phyloP scores from a whole-genome alignment of 2,329 filamentous ascomycete genomes.

The Pezicula carpinea region DNA sequence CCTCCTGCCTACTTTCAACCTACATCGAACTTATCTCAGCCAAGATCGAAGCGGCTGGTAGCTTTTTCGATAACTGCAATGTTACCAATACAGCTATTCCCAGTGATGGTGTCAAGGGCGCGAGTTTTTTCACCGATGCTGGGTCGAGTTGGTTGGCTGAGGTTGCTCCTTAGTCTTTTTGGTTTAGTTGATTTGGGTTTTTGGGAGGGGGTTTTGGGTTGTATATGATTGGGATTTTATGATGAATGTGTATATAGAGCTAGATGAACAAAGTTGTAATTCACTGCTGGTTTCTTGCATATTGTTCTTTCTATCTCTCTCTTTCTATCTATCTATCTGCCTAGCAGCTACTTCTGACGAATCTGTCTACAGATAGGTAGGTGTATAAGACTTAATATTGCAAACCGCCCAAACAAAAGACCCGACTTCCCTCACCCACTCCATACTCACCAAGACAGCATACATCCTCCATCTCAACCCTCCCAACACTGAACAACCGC shows the following conservation, averaged over 20 bases:
- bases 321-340: background rate
- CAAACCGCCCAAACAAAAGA: no score
- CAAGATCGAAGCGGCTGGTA: conserved; percentile 43
- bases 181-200: background rate
- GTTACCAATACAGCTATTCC: conserved; percentile 37
- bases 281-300: no score
- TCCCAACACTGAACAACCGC: no score
- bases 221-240: background rate
- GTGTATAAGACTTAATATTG: no score
- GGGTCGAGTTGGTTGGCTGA: conserved; percentile 11
- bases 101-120: conserved; percentile 35
- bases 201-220: background rate
- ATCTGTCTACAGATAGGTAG: no score
- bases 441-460: no score
- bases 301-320: background rate
- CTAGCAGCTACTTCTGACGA: no score
- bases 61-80: conserved; percentile 41
- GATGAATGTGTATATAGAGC: background rate
- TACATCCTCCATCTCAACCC: no score
- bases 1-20: conserved; percentile 43
- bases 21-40: conserved; percentile 40
- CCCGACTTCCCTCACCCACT: no score
- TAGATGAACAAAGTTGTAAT: background rate
- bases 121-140: conserved; percentile 46
- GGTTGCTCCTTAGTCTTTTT: conserved; percentile 12